Percentiles rank a stretch among this genome's conserved stretches.
phyloP scores from a whole-genome alignment of 139 green algal species.

The Haematococcus lacustris region DNA sequence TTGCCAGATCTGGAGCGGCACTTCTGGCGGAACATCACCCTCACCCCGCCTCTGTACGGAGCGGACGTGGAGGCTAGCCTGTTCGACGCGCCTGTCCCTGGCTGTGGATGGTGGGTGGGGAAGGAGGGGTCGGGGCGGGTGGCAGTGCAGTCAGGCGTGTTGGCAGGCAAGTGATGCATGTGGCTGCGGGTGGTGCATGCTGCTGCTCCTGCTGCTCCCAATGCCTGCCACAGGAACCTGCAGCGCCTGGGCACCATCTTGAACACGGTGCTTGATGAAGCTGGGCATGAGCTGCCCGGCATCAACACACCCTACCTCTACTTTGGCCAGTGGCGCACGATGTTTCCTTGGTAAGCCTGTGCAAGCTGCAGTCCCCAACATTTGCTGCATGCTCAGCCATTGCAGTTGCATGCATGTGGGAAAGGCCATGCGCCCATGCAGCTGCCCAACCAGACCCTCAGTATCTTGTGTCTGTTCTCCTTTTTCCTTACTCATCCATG shows the following conservation, averaged over 20 bases:
- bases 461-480: too few relatives aligned
- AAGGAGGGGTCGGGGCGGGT: not conserved
- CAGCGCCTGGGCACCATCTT: slow-evolving; percentile 62
- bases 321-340: slow-evolving; percentile 73
- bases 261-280: slow-evolving; percentile 41
- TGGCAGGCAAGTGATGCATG: not conserved
- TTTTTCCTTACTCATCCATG: too few relatives aligned
- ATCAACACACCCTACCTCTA: slow-evolving; percentile 83
- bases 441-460: too few relatives aligned
- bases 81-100: slow-evolving; percentile 56
- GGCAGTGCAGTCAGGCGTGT: not conserved
- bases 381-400: too few relatives aligned
- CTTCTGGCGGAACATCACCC: slow-evolving; percentile 73
- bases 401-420: too few relatives aligned
- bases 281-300: slow-evolving; percentile 56
- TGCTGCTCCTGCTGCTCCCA: not conserved
- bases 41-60: slow-evolving; percentile 73
- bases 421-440: too few relatives aligned
- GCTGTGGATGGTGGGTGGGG: slow-evolving; percentile 6
- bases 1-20: slow-evolving; percentile 14
- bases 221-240: slow-evolving; percentile 45
- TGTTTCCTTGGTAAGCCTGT: slow-evolving; percentile 64
- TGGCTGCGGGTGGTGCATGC: not conserved
- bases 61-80: slow-evolving; percentile 67
- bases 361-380: too few relatives aligned